Percentiles rank a stretch among this genome's conserved stretches.
Evolutionary conservation across 192 early-diverging fungal species (phyloP).

Genomic region (Coemansia sp.): DNA sequence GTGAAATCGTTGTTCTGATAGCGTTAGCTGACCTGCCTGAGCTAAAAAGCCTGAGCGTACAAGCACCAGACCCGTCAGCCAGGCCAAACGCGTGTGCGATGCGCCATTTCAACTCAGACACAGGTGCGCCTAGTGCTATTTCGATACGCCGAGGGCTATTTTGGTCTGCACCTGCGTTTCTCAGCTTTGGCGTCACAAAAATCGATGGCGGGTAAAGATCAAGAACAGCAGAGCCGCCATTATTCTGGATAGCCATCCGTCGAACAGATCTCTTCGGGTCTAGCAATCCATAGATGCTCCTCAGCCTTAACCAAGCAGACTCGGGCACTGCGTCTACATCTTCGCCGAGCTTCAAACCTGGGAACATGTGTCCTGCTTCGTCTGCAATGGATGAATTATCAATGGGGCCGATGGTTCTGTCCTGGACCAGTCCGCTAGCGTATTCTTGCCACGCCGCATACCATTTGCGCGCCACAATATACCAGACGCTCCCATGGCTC

Average conservation of each 20-base stretch:
- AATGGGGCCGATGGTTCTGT: constrained; percentile 44
- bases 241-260: constrained; percentile 14
- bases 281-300: constrained; percentile 46
- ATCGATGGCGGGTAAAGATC: constrained; percentile 31
- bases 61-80: background rate
- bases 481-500: constrained; percentile 50
- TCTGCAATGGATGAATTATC: constrained; percentile 49
- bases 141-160: constrained; percentile 16
- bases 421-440: constrained; percentile 20
- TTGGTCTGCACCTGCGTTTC: background rate
- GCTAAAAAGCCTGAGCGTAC: background rate
- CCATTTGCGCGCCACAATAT: constrained; percentile 54
- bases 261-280: constrained; percentile 4
- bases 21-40: background rate
- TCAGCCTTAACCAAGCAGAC: constrained; percentile 53
- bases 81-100: constrained; percentile 15
- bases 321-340: constrained; percentile 49
- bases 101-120: constrained; percentile 27
- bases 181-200: constrained; percentile 5
- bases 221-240: constrained; percentile 9
- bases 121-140: constrained; percentile 24
- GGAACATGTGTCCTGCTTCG: constrained; percentile 29
- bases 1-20: background rate
- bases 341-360: constrained; percentile 28
- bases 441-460: constrained; percentile 50